phyloP scores from a whole-genome alignment of 129 eudicot species.

The Escallonia herrerae region DNA sequence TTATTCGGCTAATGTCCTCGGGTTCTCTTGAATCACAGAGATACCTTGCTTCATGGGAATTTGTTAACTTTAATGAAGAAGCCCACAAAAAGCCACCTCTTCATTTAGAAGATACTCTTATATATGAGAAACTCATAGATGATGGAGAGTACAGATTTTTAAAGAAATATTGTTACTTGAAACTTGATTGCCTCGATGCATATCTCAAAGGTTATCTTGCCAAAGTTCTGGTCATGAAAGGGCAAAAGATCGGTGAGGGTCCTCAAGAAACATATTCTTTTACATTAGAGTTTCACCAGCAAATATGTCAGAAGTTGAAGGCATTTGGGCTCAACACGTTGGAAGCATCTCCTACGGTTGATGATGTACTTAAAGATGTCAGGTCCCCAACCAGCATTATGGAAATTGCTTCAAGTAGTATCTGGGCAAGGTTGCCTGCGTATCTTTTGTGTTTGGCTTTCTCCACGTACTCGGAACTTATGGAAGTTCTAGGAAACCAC shows the following conservation, averaged over 20 bases:
- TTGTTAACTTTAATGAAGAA: conserved; percentile 19
- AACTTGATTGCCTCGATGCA: conserved; percentile 38
- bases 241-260: conserved; percentile 7
- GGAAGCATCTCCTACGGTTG: conserved; percentile 14
- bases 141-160: conserved; percentile 29
- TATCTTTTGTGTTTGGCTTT: conserved; percentile 41
- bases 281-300: conserved; percentile 31
- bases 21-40: conserved; percentile 64
- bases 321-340: conserved; percentile 19
- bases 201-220: conserved; percentile 32
- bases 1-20: conserved; percentile 50
- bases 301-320: conserved; percentile 42
- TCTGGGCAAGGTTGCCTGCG: conserved; percentile 48
- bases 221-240: conserved; percentile 19
- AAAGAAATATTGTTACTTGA: conserved; percentile 32
- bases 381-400: conserved; percentile 50
- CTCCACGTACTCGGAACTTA: conserved; percentile 33
- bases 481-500: conserved; percentile 12
- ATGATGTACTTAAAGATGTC: conserved; percentile 36
- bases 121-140: conserved; percentile 19
- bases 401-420: conserved; percentile 47
- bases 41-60: conserved; percentile 52
- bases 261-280: conserved; percentile 8
- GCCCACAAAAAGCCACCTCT: conserved; percentile 26
- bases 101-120: conserved; percentile 30